A percentile compares a stretch with the other conserved stretches of the same genome.
These are phyloP conservation scores for Suillus spraguei DNA, from an alignment of 768 basidiomycete genomes.

Conservation along the genomic window DNA sequence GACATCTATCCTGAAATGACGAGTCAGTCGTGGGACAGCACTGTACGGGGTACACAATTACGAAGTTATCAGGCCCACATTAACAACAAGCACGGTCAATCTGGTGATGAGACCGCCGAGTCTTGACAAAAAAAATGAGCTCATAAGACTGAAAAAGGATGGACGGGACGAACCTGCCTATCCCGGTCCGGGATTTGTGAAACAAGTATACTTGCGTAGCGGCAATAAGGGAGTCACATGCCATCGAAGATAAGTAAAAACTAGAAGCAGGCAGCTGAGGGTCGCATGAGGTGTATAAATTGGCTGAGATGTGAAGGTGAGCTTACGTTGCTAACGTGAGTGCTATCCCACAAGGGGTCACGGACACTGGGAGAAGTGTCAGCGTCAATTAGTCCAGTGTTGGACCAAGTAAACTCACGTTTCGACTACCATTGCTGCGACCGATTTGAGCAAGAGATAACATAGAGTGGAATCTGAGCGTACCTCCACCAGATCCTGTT, in stretches of 20 bases:
- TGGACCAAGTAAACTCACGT: slow-evolving; percentile 22
- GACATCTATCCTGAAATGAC: slow-evolving; percentile 29
- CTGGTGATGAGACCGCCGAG: slow-evolving; percentile 36
- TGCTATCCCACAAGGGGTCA: slow-evolving; percentile 36
- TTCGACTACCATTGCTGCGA: slow-evolving; percentile 35
- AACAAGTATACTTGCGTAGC: slow-evolving; percentile 37
- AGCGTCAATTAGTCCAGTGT: neutral
- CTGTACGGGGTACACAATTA: slow-evolving; percentile 10
- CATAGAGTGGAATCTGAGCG: slow-evolving; percentile 5
- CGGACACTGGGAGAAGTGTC: slow-evolving; percentile 19
- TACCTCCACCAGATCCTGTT: slow-evolving; percentile 34
- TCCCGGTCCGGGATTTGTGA: slow-evolving; percentile 30
- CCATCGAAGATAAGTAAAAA: slow-evolving; percentile 36
- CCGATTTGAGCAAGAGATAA: neutral
- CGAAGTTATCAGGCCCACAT: slow-evolving; percentile 40
- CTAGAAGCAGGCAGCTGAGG: slow-evolving; percentile 32
- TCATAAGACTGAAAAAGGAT: neutral
- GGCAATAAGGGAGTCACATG: slow-evolving; percentile 37
- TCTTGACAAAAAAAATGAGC: slow-evolving; percentile 16
- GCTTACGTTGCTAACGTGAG: slow-evolving; percentile 35
- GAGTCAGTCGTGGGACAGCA: neutral
- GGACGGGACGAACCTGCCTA: slow-evolving; percentile 27
- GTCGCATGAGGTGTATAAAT: neutral
- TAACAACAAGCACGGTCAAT: slow-evolving; percentile 36
- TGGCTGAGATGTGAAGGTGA: neutral